Evolutionary conservation across 1,284 basidiomycete genomes (phyloP).

Genomic region (Microbotryum scabiosae): DNA sequence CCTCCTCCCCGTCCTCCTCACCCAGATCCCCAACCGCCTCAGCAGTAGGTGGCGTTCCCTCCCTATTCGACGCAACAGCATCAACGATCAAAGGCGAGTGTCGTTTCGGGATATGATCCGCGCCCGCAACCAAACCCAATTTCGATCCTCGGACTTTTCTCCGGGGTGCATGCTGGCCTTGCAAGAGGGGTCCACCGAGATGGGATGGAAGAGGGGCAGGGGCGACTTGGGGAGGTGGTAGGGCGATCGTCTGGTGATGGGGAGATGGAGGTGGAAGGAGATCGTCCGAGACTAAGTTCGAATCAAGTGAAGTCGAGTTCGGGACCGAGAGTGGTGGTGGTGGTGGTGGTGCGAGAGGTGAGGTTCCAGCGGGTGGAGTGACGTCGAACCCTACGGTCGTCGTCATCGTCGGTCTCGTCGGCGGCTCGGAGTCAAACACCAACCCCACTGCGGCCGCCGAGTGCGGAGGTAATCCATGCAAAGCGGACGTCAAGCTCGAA

Average conservation of each 20-base stretch:
- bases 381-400: not conserved
- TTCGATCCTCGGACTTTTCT: not conserved
- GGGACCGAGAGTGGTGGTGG: not conserved
- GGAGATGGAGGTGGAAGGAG: conserved; percentile 15
- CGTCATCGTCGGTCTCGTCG: not conserved
- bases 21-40: not conserved
- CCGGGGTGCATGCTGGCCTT: not conserved
- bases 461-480: not conserved
- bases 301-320: not conserved
- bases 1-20: not conserved
- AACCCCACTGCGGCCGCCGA: not conserved
- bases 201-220: conserved; percentile 18
- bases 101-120: conserved; percentile 6
- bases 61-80: too few relatives aligned
- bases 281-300: not conserved
- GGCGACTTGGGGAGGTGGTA: conserved; percentile 13
- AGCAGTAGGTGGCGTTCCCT: too few relatives aligned
- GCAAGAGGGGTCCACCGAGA: conserved; percentile 1
- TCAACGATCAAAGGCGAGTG: conserved; percentile 3
- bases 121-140: not conserved
- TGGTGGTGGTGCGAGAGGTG: not conserved
- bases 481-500: too few relatives aligned
- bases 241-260: conserved; percentile 8
- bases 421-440: not conserved
- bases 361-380: not conserved